These are phyloP conservation scores for Coemansia sp. DNA, from an alignment of 192 early-diverging fungal species.

Conservation along the genomic window DNA sequence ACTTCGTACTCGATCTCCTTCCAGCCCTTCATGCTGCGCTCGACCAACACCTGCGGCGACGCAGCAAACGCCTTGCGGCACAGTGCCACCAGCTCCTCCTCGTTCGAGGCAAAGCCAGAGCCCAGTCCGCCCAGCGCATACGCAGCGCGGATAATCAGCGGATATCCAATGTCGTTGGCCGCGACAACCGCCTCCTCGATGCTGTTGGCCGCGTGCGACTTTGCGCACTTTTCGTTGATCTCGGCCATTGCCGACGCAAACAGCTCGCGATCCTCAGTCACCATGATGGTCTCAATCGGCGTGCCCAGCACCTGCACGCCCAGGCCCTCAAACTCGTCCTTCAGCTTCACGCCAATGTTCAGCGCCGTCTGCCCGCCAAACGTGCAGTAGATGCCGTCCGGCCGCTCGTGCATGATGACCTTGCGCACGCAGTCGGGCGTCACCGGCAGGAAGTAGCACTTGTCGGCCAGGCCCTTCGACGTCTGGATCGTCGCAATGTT, in stretches of 20 bases:
- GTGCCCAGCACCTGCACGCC: slow-evolving; percentile 95
- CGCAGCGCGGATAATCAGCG: slow-evolving; percentile 93
- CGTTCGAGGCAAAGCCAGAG: slow-evolving; percentile 93
- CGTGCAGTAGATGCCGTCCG: slow-evolving; percentile 97
- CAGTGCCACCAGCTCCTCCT: slow-evolving; percentile 73
- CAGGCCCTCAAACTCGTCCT: slow-evolving; percentile 77
- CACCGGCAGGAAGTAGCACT: slow-evolving; percentile 96
- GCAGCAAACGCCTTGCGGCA: slow-evolving; percentile 85
- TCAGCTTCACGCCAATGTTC: slow-evolving; percentile 89
- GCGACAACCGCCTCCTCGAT: slow-evolving; percentile 84
- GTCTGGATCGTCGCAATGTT: slow-evolving; percentile 99
- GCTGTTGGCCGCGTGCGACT: slow-evolving; percentile 74
- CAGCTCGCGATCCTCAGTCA: slow-evolving; percentile 95
- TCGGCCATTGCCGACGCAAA: slow-evolving; percentile 83
- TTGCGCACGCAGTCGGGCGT: slow-evolving; percentile 92
- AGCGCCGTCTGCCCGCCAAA: slow-evolving; percentile 99
- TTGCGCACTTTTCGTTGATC: slow-evolving; percentile 90
- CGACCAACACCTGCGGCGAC: slow-evolving; percentile 91
- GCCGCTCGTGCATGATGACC: slow-evolving; percentile 91
- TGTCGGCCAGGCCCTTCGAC: slow-evolving; percentile 93
- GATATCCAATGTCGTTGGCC: slow-evolving; percentile 86
- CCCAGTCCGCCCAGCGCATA: slow-evolving; percentile 96
- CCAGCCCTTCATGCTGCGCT: slow-evolving; percentile 99
- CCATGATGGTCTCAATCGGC: slow-evolving; percentile 89
- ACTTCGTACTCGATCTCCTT: slow-evolving; percentile 99